These are phyloP conservation scores for Paralagenidium karlingii DNA, from an alignment of 352 stramenopile species.

Conservation along the genomic window DNA sequence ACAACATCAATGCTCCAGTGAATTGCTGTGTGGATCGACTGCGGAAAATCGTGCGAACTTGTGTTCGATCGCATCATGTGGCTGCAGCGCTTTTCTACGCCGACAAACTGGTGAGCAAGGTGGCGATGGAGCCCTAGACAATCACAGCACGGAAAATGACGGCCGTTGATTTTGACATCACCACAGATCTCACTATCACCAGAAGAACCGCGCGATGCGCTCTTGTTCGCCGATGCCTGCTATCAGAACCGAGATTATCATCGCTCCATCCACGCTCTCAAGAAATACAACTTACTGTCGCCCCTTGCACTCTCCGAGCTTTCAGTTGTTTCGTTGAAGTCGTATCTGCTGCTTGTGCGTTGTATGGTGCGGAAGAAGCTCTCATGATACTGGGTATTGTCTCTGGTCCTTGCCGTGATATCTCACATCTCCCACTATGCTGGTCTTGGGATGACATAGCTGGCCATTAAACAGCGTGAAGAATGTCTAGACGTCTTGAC, in stretches of 20 bases:
- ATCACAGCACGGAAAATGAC: neutral
- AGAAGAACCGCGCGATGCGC: conserved; percentile 23
- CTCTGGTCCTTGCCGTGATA: neutral
- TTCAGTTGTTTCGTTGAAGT: conserved; percentile 19
- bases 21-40: conserved; percentile 15
- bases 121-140: neutral
- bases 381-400: neutral
- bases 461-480: conserved; percentile 75
- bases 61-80: conserved; percentile 33
- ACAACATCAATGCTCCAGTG: no score
- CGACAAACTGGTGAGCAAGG: conserved; percentile 38
- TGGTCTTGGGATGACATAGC: conserved; percentile 8
- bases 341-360: conserved; percentile 44
- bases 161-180: conserved; percentile 3
- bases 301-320: conserved; percentile 11
- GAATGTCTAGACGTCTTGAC: conserved; percentile 63
- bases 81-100: conserved; percentile 58
- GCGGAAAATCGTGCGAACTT: conserved; percentile 26
- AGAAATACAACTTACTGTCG: conserved; percentile 25
- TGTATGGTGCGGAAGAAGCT: conserved; percentile 37
- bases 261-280: conserved; percentile 63
- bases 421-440: neutral
- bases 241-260: conserved; percentile 58
- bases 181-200: conserved; percentile 37
- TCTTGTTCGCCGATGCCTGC: conserved; percentile 71